Base-by-base conservation (phyloP, 2,329 filamentous ascomycete genomes). In the Phyllosticta citriasiana region DNA sequence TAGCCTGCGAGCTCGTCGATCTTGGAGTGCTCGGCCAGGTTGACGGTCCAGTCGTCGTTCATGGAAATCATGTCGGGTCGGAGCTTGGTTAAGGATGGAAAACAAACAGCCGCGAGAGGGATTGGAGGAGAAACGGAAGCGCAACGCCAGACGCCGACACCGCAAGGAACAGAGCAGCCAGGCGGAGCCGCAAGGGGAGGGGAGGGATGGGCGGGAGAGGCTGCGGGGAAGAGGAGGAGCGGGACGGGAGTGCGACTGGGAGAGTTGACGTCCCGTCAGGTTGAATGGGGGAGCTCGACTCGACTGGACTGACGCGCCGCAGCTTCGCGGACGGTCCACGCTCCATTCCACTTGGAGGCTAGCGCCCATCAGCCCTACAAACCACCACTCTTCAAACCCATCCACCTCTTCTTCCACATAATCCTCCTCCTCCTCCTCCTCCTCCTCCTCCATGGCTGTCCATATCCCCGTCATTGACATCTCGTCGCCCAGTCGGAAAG, bases 391-490 rank as follows among this genome's bases (percentile, higher is more conserved):
- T 24, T 22, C 19, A 22, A 22, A 22, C 57, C 22, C 22, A n/a
- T 9, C 30, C 16, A 25, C 16, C 24, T 25, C 51, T 2, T 22
- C 22, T 53, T 4, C 16, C 57, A 22, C 35, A 47, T 9, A 22
- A 22, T 19, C 8, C 9, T 14, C 40, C 53, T 8, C n/a, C 5
- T 52, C 56, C 40, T 26, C 53, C 3, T 14, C 40, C 7, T 3
- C 52, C n/a, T 50, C 35, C 52, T 8, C 9, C 16, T 47, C 57
- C 53, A 53, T 26, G 30, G 61, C 63, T 8, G 27, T 61, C 3
- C 16, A 47, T n/a, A 91, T 97, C 50, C 91, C 93, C 24, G 78
- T 97, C 58, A 90, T 97, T 67, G 88, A 97, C 72, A 86, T 96
- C 65, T 87, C 85, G 3, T 79, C 81, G 19, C 77, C 81, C 4